Evolutionary conservation across 805 yeast genomes (phyloP).

Genomic region (Teunomyces funiuensis): DNA sequence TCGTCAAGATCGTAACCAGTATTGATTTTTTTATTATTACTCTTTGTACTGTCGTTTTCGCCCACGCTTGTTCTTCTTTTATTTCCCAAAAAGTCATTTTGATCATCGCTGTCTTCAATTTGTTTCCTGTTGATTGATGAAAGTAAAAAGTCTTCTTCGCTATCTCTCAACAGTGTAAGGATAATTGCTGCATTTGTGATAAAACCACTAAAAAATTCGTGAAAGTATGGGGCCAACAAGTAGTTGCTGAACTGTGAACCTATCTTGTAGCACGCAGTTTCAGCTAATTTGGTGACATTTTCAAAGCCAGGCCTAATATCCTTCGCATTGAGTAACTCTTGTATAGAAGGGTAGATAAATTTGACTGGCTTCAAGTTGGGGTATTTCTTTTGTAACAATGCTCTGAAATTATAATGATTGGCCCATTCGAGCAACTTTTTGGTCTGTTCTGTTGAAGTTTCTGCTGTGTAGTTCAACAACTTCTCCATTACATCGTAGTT

Average conservation of each 20-base stretch:
- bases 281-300: slow-evolving; percentile 33
- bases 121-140: slow-evolving; percentile 39
- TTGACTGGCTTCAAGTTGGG: slow-evolving; percentile 57
- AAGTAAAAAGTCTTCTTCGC: slow-evolving; percentile 69
- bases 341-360: slow-evolving; percentile 49
- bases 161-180: slow-evolving; percentile 64
- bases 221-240: slow-evolving; percentile 43
- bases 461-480: slow-evolving; percentile 60
- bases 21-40: slow-evolving; percentile 9
- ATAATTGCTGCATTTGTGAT: slow-evolving; percentile 65
- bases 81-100: not conserved
- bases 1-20: slow-evolving; percentile 52
- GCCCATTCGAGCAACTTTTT: slow-evolving; percentile 39
- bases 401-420: slow-evolving; percentile 62
- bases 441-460: slow-evolving; percentile 42
- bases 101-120: slow-evolving; percentile 9
- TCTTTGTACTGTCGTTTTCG: slow-evolving; percentile 9
- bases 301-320: slow-evolving; percentile 25
- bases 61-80: slow-evolving; percentile 1
- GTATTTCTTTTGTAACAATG: slow-evolving; percentile 62
- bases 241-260: slow-evolving; percentile 25
- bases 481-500: slow-evolving; percentile 72
- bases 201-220: slow-evolving; percentile 53
- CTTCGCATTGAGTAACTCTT: slow-evolving; percentile 27
- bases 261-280: slow-evolving; percentile 17